Evolutionary conservation across 2,329 filamentous ascomycete genomes (phyloP).

Genomic region (Paecilomyces sp.): DNA sequence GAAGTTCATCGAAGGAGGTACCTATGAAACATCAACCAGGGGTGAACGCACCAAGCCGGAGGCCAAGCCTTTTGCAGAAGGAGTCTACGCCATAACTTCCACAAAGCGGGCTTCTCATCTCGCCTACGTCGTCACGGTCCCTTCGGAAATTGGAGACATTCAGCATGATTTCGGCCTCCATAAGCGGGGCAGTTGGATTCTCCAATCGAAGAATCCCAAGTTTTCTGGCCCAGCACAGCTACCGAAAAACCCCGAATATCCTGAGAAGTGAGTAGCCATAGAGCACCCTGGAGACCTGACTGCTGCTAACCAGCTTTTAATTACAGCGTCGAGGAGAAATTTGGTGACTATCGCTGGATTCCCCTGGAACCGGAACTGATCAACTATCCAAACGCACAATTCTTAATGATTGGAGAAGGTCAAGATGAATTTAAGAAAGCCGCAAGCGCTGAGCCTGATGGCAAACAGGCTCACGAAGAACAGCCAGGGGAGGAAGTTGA

Average conservation of each 20-base stretch:
- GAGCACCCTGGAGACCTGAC: constrained; percentile 5
- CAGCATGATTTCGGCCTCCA: constrained; percentile 69
- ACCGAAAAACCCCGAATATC: constrained; percentile 60
- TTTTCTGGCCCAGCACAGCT: constrained; percentile 59
- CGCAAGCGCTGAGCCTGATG: constrained; percentile 23
- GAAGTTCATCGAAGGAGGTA: constrained; percentile 57
- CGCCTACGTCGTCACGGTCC: constrained; percentile 71
- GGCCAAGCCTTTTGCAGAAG: constrained; percentile 71
- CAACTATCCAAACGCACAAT: constrained; percentile 66
- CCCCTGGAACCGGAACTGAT: constrained; percentile 66
- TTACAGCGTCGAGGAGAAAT: constrained; percentile 60
- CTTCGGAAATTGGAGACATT: constrained; percentile 60
- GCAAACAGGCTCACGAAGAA: constrained; percentile 50
- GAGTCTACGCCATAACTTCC: constrained; percentile 73
- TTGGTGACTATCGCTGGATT: constrained; percentile 66
- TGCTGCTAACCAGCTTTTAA: constrained; percentile 8
- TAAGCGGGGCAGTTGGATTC: constrained; percentile 66
- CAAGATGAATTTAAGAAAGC: constrained; percentile 27
- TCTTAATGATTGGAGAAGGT: constrained; percentile 65
- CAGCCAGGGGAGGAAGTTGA: constrained; percentile 65
- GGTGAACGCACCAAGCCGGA: constrained; percentile 63
- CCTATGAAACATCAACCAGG: constrained; percentile 69
- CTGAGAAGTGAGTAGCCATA: constrained; percentile 52
- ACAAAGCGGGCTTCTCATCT: constrained; percentile 68
- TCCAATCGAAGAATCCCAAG: constrained; percentile 74